A percentile compares a stretch with the other conserved stretches of the same genome.
Evolutionary conservation across 768 basidiomycete genomes (phyloP).

Genomic region (Tricholomella constricta): DNA sequence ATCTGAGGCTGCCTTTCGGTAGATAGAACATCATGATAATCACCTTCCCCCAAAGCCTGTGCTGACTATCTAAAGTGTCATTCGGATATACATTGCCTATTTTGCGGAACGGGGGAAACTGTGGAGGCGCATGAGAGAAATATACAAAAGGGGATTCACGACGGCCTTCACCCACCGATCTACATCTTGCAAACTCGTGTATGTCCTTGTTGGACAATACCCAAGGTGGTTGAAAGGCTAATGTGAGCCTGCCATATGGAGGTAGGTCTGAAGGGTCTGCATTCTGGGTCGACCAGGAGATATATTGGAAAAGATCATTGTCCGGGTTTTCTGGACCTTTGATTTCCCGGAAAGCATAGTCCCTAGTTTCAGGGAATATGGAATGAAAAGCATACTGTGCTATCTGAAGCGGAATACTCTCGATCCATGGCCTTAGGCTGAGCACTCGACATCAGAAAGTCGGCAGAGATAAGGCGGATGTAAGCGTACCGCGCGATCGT

Average conservation of each 20-base stretch:
- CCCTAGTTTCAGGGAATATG: slow-evolving; percentile 40
- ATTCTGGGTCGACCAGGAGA: slow-evolving; percentile 39
- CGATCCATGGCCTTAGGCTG: slow-evolving; percentile 53
- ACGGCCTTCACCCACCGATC: slow-evolving; percentile 32
- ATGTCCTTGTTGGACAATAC: slow-evolving; percentile 56
- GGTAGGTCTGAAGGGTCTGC: neutral
- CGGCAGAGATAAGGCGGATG: neutral
- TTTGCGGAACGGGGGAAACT: slow-evolving; percentile 43
- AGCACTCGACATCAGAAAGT: slow-evolving; percentile 3
- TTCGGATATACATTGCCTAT: slow-evolving; percentile 36
- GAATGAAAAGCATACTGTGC: slow-evolving; percentile 49
- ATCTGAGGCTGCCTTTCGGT: neutral
- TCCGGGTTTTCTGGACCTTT: slow-evolving; percentile 36
- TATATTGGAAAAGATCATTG: slow-evolving; percentile 44
- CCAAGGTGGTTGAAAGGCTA: slow-evolving; percentile 66
- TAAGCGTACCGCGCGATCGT: slow-evolving; percentile 44
- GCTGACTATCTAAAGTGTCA: slow-evolving; percentile 38
- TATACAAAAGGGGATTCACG: neutral
- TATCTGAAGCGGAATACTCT: slow-evolving; percentile 52
- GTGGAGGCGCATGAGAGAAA: slow-evolving; percentile 6
- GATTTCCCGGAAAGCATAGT: slow-evolving; percentile 42
- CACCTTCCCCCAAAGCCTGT: slow-evolving; percentile 66
- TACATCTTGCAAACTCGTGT: slow-evolving; percentile 50
- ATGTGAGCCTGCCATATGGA: slow-evolving; percentile 30
- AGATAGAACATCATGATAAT: neutral